These are phyloP conservation scores for Ophiostoma sp. DNA, from an alignment of 2,329 filamentous ascomycete genomes.

Conservation along the genomic window DNA sequence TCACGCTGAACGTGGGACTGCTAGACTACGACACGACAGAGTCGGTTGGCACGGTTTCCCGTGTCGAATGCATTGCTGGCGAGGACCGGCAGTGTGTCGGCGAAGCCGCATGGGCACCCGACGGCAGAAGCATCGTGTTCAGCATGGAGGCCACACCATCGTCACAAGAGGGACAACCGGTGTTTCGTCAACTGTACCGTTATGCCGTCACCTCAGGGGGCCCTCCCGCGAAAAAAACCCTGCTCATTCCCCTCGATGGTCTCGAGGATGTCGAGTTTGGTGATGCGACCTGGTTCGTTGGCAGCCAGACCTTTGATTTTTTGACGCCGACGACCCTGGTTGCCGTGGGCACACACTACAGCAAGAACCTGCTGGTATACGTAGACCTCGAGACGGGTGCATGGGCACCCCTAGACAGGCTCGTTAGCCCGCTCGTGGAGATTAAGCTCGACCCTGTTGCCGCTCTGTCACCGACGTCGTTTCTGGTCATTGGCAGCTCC, in stretches of 20 bases:
- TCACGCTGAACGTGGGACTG: constrained; percentile 22
- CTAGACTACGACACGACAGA: neutral
- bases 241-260: constrained; percentile 10
- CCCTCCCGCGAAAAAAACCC: too few relatives aligned
- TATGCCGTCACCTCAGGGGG: neutral
- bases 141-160: constrained; percentile 38
- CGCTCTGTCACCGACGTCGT: constrained; percentile 34
- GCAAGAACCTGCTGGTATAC: constrained; percentile 35
- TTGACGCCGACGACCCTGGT: constrained; percentile 36
- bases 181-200: neutral
- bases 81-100: constrained; percentile 40
- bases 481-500: constrained; percentile 39
- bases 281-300: constrained; percentile 31
- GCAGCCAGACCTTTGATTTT: constrained; percentile 39
- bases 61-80: constrained; percentile 38
- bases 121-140: constrained; percentile 44
- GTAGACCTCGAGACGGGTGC: constrained; percentile 36
- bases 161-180: constrained; percentile 26
- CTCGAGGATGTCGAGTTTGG: constrained; percentile 42
- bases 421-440: constrained; percentile 31
- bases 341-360: constrained; percentile 35
- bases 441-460: constrained; percentile 33
- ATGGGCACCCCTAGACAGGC: constrained; percentile 35
- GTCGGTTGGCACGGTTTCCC: neutral
- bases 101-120: constrained; percentile 48